Evolutionary conservation across 2,329 filamentous ascomycete genomes (phyloP).

Genomic region (Biscogniauxia marginata): DNA sequence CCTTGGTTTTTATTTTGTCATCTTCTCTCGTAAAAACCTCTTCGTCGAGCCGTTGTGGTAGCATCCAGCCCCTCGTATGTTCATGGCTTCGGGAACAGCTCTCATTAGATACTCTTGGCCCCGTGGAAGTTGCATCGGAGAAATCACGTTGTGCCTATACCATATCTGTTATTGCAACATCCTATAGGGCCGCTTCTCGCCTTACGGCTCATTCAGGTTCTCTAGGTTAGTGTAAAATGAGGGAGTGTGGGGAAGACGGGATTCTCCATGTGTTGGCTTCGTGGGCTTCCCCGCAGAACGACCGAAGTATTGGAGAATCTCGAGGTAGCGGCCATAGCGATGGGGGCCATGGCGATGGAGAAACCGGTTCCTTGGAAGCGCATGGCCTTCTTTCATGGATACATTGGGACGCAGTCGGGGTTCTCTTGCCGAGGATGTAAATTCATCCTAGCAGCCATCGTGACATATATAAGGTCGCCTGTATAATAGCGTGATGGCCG

Average conservation of each 20-base stretch:
- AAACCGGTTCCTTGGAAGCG: conserved; percentile 5
- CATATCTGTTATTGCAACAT: background rate
- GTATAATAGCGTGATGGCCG: background rate
- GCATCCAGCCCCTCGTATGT: too few species aligned
- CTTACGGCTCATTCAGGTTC: background rate
- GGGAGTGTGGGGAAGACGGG: background rate
- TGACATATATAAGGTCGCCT: conserved; percentile 5
- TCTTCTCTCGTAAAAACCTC: background rate
- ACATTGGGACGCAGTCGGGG: conserved; percentile 3
- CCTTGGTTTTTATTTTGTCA: too few species aligned
- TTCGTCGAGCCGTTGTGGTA: too few species aligned
- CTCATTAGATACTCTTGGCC: background rate
- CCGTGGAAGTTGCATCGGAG: background rate
- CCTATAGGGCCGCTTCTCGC: background rate
- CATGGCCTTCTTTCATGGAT: background rate
- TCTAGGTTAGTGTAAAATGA: background rate
- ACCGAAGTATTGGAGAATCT: conserved; percentile 5
- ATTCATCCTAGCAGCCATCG: conserved; percentile 1
- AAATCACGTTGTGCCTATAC: background rate
- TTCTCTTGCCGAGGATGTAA: conserved; percentile 3
- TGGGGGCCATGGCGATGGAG: background rate
- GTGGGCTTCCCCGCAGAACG: conserved; percentile 17
- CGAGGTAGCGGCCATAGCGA: background rate
- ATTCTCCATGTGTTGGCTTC: background rate
- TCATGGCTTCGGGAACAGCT: background rate